phyloP scores from a whole-genome alignment of 2,329 filamentous ascomycete species.

The Colletotrichum godetiae region DNA sequence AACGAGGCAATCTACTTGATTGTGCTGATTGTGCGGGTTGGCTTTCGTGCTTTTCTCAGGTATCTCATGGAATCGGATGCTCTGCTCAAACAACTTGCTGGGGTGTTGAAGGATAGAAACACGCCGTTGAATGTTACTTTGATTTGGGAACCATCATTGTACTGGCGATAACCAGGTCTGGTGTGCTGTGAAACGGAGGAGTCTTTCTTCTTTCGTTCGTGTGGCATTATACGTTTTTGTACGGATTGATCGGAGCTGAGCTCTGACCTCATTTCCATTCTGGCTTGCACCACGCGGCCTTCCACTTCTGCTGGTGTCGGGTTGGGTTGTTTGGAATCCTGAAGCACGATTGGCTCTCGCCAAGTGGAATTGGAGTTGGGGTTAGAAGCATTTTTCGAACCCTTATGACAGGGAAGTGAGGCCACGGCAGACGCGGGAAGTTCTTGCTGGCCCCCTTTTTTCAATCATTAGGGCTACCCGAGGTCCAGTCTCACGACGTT shows the following conservation, averaged over 20 bases:
- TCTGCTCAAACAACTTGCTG: neutral
- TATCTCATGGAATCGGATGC: neutral
- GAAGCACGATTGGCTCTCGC: conserved; percentile 30
- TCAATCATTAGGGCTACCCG: neutral
- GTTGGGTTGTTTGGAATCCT: conserved; percentile 20
- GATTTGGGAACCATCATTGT: neutral
- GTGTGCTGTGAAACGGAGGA: neutral
- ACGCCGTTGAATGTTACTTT: neutral
- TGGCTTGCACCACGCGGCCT: conserved; percentile 29
- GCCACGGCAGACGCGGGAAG: conserved; percentile 24
- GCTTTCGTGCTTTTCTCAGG: neutral
- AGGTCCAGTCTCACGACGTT: neutral
- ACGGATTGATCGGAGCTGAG: conserved; percentile 13
- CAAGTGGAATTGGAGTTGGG: conserved; percentile 28
- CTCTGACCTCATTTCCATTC: conserved; percentile 14
- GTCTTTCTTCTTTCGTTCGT: neutral
- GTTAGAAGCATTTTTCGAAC: conserved; percentile 21
- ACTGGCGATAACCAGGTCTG: neutral
- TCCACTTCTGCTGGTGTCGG: conserved; percentile 21
- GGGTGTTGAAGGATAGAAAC: neutral
- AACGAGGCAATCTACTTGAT: conserved; percentile 11
- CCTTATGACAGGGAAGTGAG: conserved; percentile 31
- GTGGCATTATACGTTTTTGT: neutral
- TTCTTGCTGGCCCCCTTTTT: conserved; percentile 7
- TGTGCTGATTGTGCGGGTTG: neutral